These are phyloP conservation scores for Chlorella sp. DNA, from an alignment of 139 green algal genomes.

Conservation along the genomic window DNA sequence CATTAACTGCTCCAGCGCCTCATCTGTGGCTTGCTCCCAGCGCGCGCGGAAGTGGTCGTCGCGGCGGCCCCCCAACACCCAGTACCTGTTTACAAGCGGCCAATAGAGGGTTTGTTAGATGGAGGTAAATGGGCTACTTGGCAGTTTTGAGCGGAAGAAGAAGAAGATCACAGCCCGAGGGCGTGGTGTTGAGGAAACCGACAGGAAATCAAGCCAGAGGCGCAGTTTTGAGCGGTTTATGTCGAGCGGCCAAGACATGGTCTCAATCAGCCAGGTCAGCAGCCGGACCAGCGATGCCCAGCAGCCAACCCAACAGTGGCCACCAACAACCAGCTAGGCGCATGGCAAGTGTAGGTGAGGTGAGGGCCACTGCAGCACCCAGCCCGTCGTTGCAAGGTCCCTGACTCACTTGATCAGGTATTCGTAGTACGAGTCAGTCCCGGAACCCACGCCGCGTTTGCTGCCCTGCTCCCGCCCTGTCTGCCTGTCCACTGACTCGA, in stretches of 20 bases:
- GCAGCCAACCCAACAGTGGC: too few relatives aligned
- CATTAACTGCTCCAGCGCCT: conserved; percentile 33
- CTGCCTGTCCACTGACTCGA: neutral
- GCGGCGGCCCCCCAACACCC: neutral
- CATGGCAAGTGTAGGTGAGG: too few relatives aligned
- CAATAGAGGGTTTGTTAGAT: neutral
- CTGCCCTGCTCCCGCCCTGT: neutral
- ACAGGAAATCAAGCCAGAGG: too few relatives aligned
- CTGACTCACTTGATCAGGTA: conserved; percentile 29
- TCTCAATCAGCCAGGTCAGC: conserved; percentile 1
- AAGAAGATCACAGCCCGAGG: too few relatives aligned
- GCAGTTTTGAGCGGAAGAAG: too few relatives aligned
- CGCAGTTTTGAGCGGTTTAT: too few relatives aligned
- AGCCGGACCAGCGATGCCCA: conserved; percentile 43
- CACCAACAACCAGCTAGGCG: too few relatives aligned
- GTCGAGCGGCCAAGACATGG: too few relatives aligned
- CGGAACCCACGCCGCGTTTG: conserved; percentile 36
- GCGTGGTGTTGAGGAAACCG: too few relatives aligned
- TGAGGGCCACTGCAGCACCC: too few relatives aligned
- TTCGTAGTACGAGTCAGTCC: conserved; percentile 56
- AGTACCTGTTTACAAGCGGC: neutral
- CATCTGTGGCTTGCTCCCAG: conserved; percentile 56
- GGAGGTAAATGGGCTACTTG: too few relatives aligned
- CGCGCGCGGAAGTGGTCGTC: conserved; percentile 48
- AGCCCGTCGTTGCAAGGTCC: too few relatives aligned